Evolutionary conservation across 2,329 filamentous ascomycete genomes (phyloP), one percentile per base, ranked within the genome.

Genomic region (Clonostachys byssicola): DNA sequence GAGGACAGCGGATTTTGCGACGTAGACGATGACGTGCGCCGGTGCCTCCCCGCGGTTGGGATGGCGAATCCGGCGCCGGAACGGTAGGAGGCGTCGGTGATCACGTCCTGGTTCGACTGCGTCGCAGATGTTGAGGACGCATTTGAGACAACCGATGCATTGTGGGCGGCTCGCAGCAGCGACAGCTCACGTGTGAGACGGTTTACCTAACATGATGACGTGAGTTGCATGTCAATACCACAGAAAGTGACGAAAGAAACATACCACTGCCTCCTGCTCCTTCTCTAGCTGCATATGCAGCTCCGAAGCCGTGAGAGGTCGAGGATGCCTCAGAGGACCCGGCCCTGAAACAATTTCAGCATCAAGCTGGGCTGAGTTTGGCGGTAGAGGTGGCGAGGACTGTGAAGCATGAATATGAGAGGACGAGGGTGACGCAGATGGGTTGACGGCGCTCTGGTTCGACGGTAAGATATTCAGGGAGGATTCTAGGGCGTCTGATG

Each of bases 231-330:
- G 43, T 40, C 40, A 38, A 18, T n/a, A n/a, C n/a, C 12, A 14
- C n/a, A 40, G 44, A 43, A 41, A 16, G 23, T 18, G 5, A 12
- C 36, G 39, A 13, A 13, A 17, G 45, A 30, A 35, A 71, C 83
- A 53, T 76, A 94, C 92, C 58, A 96, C 86, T 35, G 91, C 89
- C 67, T 97, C 92, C 59, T 97, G 92, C 63, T 97, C 92, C 66
- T 95, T 94, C 68, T 97, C 92, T 23, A 96, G 76, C 70, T 96
- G 83, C 50, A 88, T 76, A 65, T 96, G 91, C 51, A 97, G 76
- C 65, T 97, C 92, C 5, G 90, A 88, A 2, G 90, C 85, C 0
- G 92, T 96, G 63, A 96, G 71, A 5, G 92, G 92, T 35, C 89
- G 81, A 6, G 92, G 92, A 64, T 96, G 92, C 52, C 92, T 82